These are phyloP conservation scores for Rhododendron simsii DNA, from an alignment of 148 eudicot genomes.

Conservation along the genomic window DNA sequence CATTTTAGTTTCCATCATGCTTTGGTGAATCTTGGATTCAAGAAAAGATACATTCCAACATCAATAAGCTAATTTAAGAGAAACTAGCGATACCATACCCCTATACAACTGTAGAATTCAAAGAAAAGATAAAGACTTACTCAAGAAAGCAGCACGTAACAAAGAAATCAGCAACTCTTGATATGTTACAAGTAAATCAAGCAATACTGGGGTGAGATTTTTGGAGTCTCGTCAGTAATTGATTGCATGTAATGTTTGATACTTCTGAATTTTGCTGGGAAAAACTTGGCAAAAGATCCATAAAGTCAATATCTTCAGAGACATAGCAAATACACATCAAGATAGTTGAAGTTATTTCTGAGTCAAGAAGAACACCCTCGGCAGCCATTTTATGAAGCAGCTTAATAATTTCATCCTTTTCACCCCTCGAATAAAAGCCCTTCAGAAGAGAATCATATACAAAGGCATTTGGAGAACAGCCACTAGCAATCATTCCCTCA, in stretches of 20 bases:
- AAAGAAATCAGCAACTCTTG: background rate
- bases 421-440: conserved; percentile 42
- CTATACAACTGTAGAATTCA: background rate
- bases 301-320: conserved; percentile 34
- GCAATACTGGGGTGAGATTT: conserved; percentile 29
- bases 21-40: background rate
- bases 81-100: background rate
- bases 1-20: background rate
- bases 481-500: conserved; percentile 51
- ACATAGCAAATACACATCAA: conserved; percentile 42
- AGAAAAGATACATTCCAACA: background rate
- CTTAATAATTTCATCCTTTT: conserved; percentile 48
- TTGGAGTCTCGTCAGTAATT: conserved; percentile 46
- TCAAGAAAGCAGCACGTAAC: background rate
- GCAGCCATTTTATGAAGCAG: conserved; percentile 71
- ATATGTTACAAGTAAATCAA: background rate
- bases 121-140: background rate
- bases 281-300: conserved; percentile 55
- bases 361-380: conserved; percentile 47
- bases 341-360: conserved; percentile 42
- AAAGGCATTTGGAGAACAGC: conserved; percentile 33
- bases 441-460: conserved; percentile 59
- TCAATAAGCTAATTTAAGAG: background rate
- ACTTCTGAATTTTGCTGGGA: conserved; percentile 38
- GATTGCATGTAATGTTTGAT: conserved; percentile 37